Percentiles rank a stretch among this genome's conserved stretches.
phyloP scores from a whole-genome alignment of 208 protist genomes.

The Paratrypanosoma confusum region DNA sequence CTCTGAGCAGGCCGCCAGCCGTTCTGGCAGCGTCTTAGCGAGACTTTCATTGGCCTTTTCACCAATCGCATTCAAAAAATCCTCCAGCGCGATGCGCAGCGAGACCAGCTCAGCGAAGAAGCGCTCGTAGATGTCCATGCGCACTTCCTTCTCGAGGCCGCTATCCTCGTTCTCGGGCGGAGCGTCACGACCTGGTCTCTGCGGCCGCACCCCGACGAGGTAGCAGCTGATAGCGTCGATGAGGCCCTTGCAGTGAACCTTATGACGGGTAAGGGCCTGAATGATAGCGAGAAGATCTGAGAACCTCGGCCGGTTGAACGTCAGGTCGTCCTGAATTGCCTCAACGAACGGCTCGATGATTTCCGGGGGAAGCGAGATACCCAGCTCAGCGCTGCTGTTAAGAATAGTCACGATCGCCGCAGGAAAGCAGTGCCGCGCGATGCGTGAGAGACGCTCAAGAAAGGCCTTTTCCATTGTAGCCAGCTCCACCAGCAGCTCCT shows the following conservation, averaged over 20 bases:
- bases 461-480: slow-evolving; percentile 25
- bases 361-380: slow-evolving; percentile 21
- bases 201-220: slow-evolving; percentile 36
- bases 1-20: slow-evolving; percentile 21
- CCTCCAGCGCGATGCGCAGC: slow-evolving; percentile 36
- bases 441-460: slow-evolving; percentile 39
- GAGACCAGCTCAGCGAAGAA: slow-evolving; percentile 20
- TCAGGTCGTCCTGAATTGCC: slow-evolving; percentile 14
- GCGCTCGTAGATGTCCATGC: slow-evolving; percentile 21
- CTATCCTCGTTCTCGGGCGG: slow-evolving; percentile 12
- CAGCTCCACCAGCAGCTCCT: slow-evolving; percentile 18
- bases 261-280: slow-evolving; percentile 10
- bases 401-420: slow-evolving; percentile 21
- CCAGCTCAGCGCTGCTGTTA: slow-evolving; percentile 7
- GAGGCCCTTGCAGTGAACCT: slow-evolving; percentile 20
- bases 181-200: neutral
- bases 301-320: slow-evolving; percentile 14
- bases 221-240: slow-evolving; percentile 31
- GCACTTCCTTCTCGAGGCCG: slow-evolving; percentile 2
- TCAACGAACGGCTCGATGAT: slow-evolving; percentile 25
- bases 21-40: slow-evolving; percentile 19
- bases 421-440: slow-evolving; percentile 21
- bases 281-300: slow-evolving; percentile 11
- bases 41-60: slow-evolving; percentile 21
- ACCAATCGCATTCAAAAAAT: slow-evolving; percentile 21